These are phyloP conservation scores for Penicillium sp. DNA, from an alignment of 2,329 filamentous ascomycete species.

Conservation along the genomic window DNA sequence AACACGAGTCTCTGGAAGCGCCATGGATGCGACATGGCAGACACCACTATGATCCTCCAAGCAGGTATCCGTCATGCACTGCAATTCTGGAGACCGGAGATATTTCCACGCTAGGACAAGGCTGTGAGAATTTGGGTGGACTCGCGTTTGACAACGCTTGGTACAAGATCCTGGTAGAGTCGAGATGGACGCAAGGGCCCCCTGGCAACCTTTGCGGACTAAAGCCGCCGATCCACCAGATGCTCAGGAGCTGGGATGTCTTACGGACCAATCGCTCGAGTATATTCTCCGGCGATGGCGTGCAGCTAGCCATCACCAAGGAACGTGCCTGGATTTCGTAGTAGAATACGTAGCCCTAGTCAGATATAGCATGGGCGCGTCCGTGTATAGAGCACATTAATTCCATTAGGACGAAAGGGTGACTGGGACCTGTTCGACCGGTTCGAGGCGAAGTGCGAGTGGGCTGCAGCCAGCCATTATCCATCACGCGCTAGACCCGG, in stretches of 20 bases:
- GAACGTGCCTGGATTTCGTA: slow-evolving; percentile 6
- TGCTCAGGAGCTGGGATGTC: not conserved
- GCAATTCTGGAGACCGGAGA: slow-evolving; percentile 10
- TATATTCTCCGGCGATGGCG: slow-evolving; percentile 3
- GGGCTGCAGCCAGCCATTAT: slow-evolving; percentile 28
- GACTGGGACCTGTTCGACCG: slow-evolving; percentile 4
- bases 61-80: slow-evolving; percentile 25
- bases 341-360: not conserved
- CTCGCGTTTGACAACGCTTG: not conserved
- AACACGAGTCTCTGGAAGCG: slow-evolving; percentile 9
- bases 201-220: slow-evolving; percentile 11
- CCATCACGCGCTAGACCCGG: slow-evolving; percentile 28
- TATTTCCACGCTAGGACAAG: slow-evolving; percentile 17
- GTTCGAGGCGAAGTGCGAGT: slow-evolving; percentile 6
- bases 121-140: slow-evolving; percentile 2
- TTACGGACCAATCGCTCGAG: not conserved
- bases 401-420: not conserved
- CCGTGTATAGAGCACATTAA: not conserved
- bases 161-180: not conserved
- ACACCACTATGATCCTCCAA: slow-evolving; percentile 5
- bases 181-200: slow-evolving; percentile 5
- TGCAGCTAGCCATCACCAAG: slow-evolving; percentile 8
- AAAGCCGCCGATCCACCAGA: not conserved
- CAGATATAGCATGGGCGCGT: not conserved
- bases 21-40: slow-evolving; percentile 9